phyloP scores from a whole-genome alignment of 441 rosid species.

The Metrosideros polymorpha region DNA sequence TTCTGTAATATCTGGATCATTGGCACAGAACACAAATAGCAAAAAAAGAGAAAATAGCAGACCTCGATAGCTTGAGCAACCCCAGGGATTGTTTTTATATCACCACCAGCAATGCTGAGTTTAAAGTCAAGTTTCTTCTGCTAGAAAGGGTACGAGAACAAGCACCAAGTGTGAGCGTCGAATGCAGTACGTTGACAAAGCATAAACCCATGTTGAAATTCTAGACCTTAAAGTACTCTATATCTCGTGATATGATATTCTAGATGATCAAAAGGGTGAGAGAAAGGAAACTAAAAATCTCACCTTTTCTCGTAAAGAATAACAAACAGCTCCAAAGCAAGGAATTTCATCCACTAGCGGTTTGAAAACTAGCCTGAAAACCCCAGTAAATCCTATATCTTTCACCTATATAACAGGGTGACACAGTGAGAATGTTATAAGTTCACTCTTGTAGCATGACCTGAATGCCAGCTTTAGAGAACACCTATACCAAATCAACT shows the following conservation, averaged over 20 bases:
- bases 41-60: slow-evolving; percentile 6
- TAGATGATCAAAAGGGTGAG: neutral
- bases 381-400: slow-evolving; percentile 85
- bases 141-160: neutral
- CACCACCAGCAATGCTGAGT: slow-evolving; percentile 81
- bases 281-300: neutral
- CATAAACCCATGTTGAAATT: neutral
- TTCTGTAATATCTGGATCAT: neutral
- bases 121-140: slow-evolving; percentile 86
- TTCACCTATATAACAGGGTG: slow-evolving; percentile 42
- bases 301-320: slow-evolving; percentile 79
- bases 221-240: neutral
- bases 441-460: neutral
- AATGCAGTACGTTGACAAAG: neutral
- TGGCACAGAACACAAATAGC: neutral
- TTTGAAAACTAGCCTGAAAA: slow-evolving; percentile 86
- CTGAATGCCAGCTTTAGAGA: neutral
- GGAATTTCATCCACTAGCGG: slow-evolving; percentile 81
- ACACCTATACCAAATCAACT: neutral
- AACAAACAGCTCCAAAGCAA: slow-evolving; percentile 85
- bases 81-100: slow-evolving; percentile 81
- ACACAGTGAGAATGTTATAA: neutral
- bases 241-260: neutral
- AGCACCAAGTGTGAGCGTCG: neutral
- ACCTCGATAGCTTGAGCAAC: slow-evolving; percentile 84